Base-by-base conservation (phyloP, 1,284 basidiomycete species). In the Veloporphyrellus conicus region DNA sequence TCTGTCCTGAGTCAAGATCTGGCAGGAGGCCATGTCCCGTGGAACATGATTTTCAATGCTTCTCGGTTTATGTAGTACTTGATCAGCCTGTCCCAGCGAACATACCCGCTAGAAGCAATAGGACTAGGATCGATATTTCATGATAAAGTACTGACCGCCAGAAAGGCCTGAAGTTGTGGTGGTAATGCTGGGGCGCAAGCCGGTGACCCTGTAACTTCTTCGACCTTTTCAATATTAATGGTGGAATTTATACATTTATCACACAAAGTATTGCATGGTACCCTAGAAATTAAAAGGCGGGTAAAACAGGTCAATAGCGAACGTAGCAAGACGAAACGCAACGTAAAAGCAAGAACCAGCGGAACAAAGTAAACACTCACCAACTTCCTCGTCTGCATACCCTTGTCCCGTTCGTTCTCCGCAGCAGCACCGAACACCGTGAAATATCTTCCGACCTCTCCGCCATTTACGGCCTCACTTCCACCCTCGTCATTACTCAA, bases 391-490 rank as follows among this genome's bases (percentile, higher is more conserved):
- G 75, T 75, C 63, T 77, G 76, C 78, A 81, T 77, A 12, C 79
- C 81, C 56, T 79, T 77, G 68, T 94, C 91, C 48, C 82, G 72
- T 62, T 89, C 84, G 59, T 94, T 94, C 76, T 94, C 91, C 52
- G 75, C 77, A 1, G 91, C 91, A 2, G 91, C 88, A 36, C 82
- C 82, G 58, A 87, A 94, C 19, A 90, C 88, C 19, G 79, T 87
- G 61, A 93, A 93, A 48, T 71, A 70, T 36, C 63, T 51, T 22
- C 57, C 63, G 2, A 62, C 38, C 6, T 51, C 60, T 19, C 50
- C 59, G 4, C 48, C 52, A 36, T 59, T 47, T 16, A 37, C 28
- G 10, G 8, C 38, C 16, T 41, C 31, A 8, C 34, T 16, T 4
- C 25, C 44, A 32, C 33, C 35, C 4, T 55, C 51, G 9, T 38